phyloP scores from a whole-genome alignment of 768 basidiomycete genomes.

The Boletus tylopilopsis region DNA sequence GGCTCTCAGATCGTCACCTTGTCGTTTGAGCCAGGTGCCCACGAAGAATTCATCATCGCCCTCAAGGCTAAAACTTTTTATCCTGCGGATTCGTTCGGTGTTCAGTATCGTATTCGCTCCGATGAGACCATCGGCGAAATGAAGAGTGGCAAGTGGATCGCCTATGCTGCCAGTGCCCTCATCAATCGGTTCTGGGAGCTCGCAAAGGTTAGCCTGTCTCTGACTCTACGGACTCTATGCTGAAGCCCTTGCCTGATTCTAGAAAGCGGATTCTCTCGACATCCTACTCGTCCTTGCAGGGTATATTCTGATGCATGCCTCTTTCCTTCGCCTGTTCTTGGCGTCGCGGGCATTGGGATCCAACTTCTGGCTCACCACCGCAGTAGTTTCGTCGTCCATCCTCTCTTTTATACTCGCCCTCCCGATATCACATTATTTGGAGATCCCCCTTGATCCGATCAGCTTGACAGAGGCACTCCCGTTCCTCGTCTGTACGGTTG shows the following conservation, averaged over 20 bases:
- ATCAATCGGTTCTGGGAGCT: slow-evolving; percentile 83
- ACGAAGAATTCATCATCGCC: slow-evolving; percentile 49
- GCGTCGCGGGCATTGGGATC: slow-evolving; percentile 83
- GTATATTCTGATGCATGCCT: slow-evolving; percentile 93
- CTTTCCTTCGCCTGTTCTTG: slow-evolving; percentile 87
- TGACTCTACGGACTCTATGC: background rate
- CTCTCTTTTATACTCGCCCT: slow-evolving; percentile 85
- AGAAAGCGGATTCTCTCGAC: slow-evolving; percentile 95
- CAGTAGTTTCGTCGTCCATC: slow-evolving; percentile 75
- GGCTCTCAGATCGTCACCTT: slow-evolving; percentile 45
- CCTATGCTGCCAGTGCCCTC: slow-evolving; percentile 76
- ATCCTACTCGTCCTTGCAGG: slow-evolving; percentile 92
- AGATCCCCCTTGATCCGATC: slow-evolving; percentile 89
- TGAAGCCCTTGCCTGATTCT: slow-evolving; percentile 19
- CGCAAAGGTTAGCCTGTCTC: slow-evolving; percentile 54
- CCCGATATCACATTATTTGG: slow-evolving; percentile 68
- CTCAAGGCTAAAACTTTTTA: slow-evolving; percentile 30
- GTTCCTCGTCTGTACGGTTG: slow-evolving; percentile 96
- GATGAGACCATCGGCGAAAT: slow-evolving; percentile 62
- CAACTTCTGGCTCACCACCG: slow-evolving; percentile 64
- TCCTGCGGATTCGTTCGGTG: slow-evolving; percentile 35
- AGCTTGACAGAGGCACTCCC: slow-evolving; percentile 93
- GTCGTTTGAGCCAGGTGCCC: slow-evolving; percentile 46
- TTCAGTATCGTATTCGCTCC: slow-evolving; percentile 49
- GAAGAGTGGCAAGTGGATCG: slow-evolving; percentile 83